phyloP scores from a whole-genome alignment of 2,329 filamentous ascomycete species.

The Microcyclospora tardicrescens region DNA sequence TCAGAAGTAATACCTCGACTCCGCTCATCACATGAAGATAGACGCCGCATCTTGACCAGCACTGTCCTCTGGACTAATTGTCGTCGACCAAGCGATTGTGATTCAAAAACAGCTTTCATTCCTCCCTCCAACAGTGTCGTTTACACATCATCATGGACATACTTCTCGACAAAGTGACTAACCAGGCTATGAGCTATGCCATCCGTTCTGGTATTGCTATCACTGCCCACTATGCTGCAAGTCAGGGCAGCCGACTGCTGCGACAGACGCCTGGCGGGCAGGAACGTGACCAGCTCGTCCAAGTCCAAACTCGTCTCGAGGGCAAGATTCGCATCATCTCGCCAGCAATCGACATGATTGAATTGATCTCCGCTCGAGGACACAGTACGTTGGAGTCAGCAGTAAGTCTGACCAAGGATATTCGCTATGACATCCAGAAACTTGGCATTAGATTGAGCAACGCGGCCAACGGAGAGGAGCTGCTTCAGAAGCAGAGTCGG shows the following conservation, averaged over 20 bases:
- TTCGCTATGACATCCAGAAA: conserved; percentile 70
- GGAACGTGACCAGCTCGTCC: conserved; percentile 56
- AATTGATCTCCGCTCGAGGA: conserved; percentile 68
- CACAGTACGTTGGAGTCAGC: conserved; percentile 76
- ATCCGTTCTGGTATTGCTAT: conserved; percentile 76
- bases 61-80: too few species aligned
- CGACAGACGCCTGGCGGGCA: conserved; percentile 59
- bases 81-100: too few species aligned
- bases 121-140: too few species aligned
- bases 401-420: conserved; percentile 64
- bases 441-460: conserved; percentile 63
- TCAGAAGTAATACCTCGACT: too few species aligned
- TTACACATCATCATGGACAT: conserved; percentile 49
- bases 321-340: conserved; percentile 88
- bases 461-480: conserved; percentile 52
- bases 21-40: too few species aligned
- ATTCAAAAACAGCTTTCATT: too few species aligned
- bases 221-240: conserved; percentile 73
- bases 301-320: conserved; percentile 61
- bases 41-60: too few species aligned
- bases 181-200: conserved; percentile 84
- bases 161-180: conserved; percentile 51
- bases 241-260: conserved; percentile 65
- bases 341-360: conserved; percentile 82
- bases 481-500: conserved; percentile 30